These are phyloP conservation scores for Monosporascus sp. DNA, from an alignment of 2,329 filamentous ascomycete genomes.

Conservation along the genomic window DNA sequence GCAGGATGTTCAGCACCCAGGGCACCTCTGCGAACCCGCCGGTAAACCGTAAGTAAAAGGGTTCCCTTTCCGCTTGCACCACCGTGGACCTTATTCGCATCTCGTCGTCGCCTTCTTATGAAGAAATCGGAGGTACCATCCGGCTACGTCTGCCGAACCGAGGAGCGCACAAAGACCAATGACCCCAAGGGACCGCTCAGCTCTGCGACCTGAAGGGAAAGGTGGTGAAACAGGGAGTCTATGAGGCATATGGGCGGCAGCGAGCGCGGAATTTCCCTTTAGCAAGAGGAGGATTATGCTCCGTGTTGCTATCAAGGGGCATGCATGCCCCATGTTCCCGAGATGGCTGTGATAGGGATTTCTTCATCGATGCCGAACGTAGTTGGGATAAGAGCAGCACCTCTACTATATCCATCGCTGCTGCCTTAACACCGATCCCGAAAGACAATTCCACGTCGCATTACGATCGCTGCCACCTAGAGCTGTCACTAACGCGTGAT, in stretches of 20 bases:
- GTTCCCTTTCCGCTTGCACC: constrained; percentile 15
- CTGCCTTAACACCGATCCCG: neutral
- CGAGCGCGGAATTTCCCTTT: no score
- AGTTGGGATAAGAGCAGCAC: no score
- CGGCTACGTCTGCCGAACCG: no score
- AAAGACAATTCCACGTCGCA: neutral
- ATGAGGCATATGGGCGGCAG: no score
- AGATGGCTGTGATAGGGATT: no score
- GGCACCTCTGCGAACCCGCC: constrained; percentile 12
- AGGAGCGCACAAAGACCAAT: neutral
- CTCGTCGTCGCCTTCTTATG: neutral
- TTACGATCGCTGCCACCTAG: neutral
- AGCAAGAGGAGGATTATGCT: no score
- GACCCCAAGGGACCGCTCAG: neutral
- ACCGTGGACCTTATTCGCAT: constrained; percentile 1
- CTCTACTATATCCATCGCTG: neutral
- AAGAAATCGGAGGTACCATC: no score
- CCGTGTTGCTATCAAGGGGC: no score
- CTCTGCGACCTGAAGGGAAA: no score
- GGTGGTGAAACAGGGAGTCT: no score
- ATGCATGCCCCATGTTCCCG: no score
- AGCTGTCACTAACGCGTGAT: neutral
- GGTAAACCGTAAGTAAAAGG: constrained; percentile 24
- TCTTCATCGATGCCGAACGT: no score
- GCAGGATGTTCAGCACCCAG: constrained; percentile 23